Base-by-base conservation (phyloP, 108 stramenopile species). In the Pinguiococcus pyrenoidosus region DNA sequence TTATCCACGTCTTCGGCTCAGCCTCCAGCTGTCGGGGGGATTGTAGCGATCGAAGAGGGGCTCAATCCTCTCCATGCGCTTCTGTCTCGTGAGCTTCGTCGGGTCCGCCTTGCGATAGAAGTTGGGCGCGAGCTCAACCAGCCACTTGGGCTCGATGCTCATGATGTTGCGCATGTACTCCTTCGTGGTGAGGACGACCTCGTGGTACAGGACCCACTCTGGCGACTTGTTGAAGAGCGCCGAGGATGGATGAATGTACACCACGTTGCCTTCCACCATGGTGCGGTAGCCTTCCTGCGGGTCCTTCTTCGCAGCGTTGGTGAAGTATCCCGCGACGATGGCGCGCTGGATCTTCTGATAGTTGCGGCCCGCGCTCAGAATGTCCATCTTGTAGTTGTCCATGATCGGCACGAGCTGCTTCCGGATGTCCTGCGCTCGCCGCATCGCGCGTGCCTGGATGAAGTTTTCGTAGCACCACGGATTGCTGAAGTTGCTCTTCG, bases 401-500 rank as follows among this genome's bases (percentile, higher is more conserved):
- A 98, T 88, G 65, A 98, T 98, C 29, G 83, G 83, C 0, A 92
- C 86, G 30, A 98, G 82, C 75, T 98, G 96, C 74, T 98, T 94
- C 23, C 96, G 82, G 8, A 98, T 91, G 64, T 98, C 96, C 68
- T 93, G 92, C 23, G 92, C 85, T n/a, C 92, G 76, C 18, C 72
- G 77, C 88, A 98, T 95, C 45, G 89, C 84, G 17, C 96, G 68
- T 4, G 92, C 85, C 59, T 95, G 93, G 23, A 98, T 53, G 51
- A 92, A 98, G 51, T 95, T 93, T 56, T 98, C 96, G 70, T 85
- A 92, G 63, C 96, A 95, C 93, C 96, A 98, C 1, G 92, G 92
- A 49, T 83, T 91, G 52, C 71, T 71, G 59, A 92, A 93, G 41
- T 85, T 83, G 26, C 83, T 59, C 29, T 81, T 80, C 64, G 71